phyloP scores from a whole-genome alignment of 2,329 filamentous ascomycete species.

The Aspergillus sp. region DNA sequence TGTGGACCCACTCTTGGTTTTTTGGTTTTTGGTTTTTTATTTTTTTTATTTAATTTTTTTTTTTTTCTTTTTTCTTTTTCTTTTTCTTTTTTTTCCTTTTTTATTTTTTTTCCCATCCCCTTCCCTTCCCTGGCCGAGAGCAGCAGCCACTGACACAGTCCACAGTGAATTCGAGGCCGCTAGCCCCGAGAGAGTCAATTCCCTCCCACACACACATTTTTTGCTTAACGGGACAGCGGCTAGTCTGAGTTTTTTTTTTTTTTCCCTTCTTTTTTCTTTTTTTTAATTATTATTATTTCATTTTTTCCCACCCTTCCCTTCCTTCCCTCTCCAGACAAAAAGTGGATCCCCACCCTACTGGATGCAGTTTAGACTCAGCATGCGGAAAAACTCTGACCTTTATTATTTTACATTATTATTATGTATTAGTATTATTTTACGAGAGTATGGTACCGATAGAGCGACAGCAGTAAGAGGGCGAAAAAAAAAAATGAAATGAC shows the following conservation, averaged over 20 bases:
- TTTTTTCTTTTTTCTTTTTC: conserved; percentile 4
- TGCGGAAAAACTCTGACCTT: background rate
- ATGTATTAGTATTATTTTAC: background rate
- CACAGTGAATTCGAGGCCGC: background rate
- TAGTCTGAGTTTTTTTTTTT: background rate
- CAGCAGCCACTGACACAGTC: conserved; percentile 12
- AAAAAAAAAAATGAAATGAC: no score
- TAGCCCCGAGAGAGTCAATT: background rate
- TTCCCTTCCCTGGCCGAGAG: conserved; percentile 7
- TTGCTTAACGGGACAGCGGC: background rate
- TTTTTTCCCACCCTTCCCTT: background rate
- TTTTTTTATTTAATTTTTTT: conserved; percentile 4
- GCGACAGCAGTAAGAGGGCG: background rate
- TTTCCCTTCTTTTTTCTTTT: background rate
- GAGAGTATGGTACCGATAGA: background rate
- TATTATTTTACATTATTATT: background rate
- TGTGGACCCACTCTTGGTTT: conserved; percentile 19
- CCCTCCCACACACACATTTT: background rate
- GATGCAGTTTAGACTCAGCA: background rate
- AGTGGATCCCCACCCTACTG: background rate
- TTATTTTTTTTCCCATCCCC: background rate
- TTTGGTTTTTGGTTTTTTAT: conserved; percentile 3
- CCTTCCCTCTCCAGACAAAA: no score
- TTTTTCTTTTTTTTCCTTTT: conserved; percentile 4
- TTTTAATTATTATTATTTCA: no score